Conservation (phyloP, 108 stramenopile genomes). For the Nitzschia sp. region DNA sequence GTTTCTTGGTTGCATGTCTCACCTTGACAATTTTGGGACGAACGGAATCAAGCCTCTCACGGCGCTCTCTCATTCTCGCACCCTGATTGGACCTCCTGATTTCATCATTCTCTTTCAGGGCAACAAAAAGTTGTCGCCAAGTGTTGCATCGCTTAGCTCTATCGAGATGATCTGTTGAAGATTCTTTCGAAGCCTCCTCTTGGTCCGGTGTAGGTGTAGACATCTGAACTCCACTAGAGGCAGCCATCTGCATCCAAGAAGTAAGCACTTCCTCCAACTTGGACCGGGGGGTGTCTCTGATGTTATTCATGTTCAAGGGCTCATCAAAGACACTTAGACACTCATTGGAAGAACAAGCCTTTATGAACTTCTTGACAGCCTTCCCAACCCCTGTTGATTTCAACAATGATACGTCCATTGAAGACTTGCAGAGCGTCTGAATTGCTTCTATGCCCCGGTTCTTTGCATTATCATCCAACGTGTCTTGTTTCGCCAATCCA, state of each 20-base stretch:
- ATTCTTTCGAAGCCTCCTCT: constrained; percentile 12
- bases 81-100: constrained; percentile 41
- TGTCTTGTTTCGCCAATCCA: background rate
- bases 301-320: constrained; percentile 18
- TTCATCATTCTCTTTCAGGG: constrained; percentile 38
- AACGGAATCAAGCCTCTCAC: constrained; percentile 39
- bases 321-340: constrained; percentile 18
- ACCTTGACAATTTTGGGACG: constrained; percentile 68
- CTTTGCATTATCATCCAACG: constrained; percentile 5
- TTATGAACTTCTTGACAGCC: constrained; percentile 43
- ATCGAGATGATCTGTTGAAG: constrained; percentile 10
- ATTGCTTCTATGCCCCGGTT: constrained; percentile 14
- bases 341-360: constrained; percentile 16
- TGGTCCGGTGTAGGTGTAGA: background rate
- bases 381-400: constrained; percentile 46
- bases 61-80: constrained; percentile 48
- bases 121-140: constrained; percentile 52
- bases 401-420: constrained; percentile 54
- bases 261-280: constrained; percentile 31
- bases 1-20: constrained; percentile 35
- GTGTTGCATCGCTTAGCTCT: constrained; percentile 35
- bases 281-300: constrained; percentile 27
- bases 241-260: constrained; percentile 54
- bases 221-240: constrained; percentile 31
- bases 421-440: constrained; percentile 23